Base-by-base conservation (phyloP, 768 basidiomycete genomes). In the Melanogaster broomeanus region DNA sequence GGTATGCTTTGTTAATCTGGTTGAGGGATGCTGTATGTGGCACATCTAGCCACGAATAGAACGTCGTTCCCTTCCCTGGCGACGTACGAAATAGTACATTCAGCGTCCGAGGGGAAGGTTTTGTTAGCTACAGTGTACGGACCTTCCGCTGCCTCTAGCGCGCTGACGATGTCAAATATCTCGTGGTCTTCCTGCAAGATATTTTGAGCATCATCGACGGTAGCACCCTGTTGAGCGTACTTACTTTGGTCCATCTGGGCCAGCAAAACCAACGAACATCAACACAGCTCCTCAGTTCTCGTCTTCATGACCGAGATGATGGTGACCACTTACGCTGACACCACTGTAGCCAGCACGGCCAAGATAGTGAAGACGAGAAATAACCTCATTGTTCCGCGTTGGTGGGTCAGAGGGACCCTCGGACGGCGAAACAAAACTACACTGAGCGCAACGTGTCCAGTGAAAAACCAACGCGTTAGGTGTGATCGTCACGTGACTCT, bases 21-120 rank as follows among this genome's bases (percentile, higher is more conserved):
- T 78, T 55, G 6, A 83, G 81, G 15, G 83, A 74, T 1, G 94
- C 95, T 0, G 85, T 83, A 4, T 84, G 70, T 3, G 90, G 74
- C 1, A 97, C 81, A 51, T 89, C 88, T 39, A 99, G 74, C 85
- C 89, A 96, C 11, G 92, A 91, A 74, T 99, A 99, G 74, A 98
- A 99, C 0, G 85, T 90, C n/a, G 88, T 92, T 28, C 88, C 92
- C 65, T 89, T 94, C 54, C 87, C 87, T 85, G 60, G 2, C 42
- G 33, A 33, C 30, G 19, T n/a, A 11, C 41, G 34, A 6, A n/a
- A 8, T 18, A 30, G 28, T 35, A 41, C 24, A 27, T 46, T 41
- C 30, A 67, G 37, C 34, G 8, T 48, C 41, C 16, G 27, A 38
- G 34, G 19, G 37, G 18, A 10, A 22, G 24, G 21, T 45, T 21